Evolutionary conservation across 345 rosid genomes (phyloP).

Genomic region (Microcos paniculata): DNA sequence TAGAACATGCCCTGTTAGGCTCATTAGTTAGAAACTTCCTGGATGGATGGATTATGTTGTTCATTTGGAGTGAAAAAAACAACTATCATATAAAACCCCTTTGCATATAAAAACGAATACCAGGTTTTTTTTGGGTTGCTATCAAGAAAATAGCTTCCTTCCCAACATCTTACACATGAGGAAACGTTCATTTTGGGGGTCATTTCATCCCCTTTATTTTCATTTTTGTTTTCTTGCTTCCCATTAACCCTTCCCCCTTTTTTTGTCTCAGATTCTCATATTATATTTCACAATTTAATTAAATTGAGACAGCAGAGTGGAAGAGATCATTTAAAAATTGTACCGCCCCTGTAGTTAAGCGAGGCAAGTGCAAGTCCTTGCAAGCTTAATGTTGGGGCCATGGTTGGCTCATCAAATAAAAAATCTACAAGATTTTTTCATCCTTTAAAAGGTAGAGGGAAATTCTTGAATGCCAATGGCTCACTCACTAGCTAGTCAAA

Average conservation of each 20-base stretch:
- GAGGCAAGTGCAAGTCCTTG: background rate
- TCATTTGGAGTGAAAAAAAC: background rate
- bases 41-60: background rate
- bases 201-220: background rate
- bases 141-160: background rate
- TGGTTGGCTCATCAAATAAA: background rate
- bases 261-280: background rate
- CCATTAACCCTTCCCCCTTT: background rate
- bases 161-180: background rate
- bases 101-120: background rate
- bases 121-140: background rate
- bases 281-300: background rate
- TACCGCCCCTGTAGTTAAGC: background rate
- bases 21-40: background rate
- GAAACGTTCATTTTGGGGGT: background rate
- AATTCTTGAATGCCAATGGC: background rate
- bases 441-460: background rate
- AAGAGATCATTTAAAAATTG: background rate
- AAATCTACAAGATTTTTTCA: background rate
- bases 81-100: background rate
- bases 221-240: background rate
- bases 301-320: background rate
- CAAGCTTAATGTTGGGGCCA: conserved; percentile 1
- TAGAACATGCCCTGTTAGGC: background rate
- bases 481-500: background rate